These are phyloP conservation scores for Acer saccharum DNA, from an alignment of 345 rosid genomes.

Conservation along the genomic window DNA sequence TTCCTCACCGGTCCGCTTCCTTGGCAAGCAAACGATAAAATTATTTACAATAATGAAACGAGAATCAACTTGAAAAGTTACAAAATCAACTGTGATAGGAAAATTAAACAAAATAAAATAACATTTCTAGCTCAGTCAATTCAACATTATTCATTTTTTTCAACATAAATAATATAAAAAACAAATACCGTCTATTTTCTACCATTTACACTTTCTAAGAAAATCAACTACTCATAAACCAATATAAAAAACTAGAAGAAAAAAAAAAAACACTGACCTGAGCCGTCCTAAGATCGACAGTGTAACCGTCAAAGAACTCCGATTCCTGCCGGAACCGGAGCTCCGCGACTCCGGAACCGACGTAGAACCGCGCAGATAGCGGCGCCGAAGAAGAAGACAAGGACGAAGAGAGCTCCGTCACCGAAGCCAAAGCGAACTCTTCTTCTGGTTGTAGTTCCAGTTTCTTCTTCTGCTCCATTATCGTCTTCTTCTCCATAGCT, in stretches of 20 bases:
- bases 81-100: neutral
- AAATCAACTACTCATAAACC: neutral
- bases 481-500: neutral
- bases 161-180: neutral
- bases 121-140: neutral
- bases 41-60: neutral
- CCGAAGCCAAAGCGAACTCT: conserved; percentile 59
- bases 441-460: conserved; percentile 32
- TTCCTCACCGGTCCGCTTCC: neutral
- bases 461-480: conserved; percentile 39
- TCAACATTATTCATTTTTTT: neutral
- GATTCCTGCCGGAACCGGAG: conserved; percentile 51
- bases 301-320: conserved; percentile 36
- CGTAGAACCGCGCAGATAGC: conserved; percentile 52
- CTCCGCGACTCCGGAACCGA: conserved; percentile 51
- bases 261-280: conserved; percentile 46
- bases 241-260: neutral
- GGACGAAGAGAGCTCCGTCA: conserved; percentile 58
- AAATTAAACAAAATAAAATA: neutral
- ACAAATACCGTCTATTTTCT: neutral
- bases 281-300: conserved; percentile 48
- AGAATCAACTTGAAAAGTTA: neutral
- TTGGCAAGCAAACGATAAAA: neutral
- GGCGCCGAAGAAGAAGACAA: conserved; percentile 33
- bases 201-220: neutral